Percentiles rank a stretch among this genome's conserved stretches.
These are phyloP conservation scores for Trichocomaceae sp. DNA, from an alignment of 2,329 filamentous ascomycete species.

Conservation along the genomic window DNA sequence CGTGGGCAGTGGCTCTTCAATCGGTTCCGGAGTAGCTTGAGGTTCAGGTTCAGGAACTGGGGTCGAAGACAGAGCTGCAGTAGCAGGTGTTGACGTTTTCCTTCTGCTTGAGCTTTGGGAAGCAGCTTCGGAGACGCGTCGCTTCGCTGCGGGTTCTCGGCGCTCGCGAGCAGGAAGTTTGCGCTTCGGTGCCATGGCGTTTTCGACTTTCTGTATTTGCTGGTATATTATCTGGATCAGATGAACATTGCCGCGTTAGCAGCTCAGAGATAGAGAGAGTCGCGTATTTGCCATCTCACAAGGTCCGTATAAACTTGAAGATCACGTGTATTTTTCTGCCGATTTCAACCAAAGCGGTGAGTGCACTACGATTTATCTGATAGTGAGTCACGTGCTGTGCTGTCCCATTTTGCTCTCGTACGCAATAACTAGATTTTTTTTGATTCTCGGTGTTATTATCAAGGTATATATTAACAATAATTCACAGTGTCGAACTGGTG, in stretches of 20 bases:
- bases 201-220: neutral
- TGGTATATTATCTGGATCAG: neutral
- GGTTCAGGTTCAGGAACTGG: slow-evolving; percentile 24
- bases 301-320: neutral
- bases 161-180: slow-evolving; percentile 38
- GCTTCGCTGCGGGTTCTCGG: slow-evolving; percentile 39
- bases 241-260: neutral
- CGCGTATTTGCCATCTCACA: neutral
- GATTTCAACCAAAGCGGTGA: neutral
- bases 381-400: too few species aligned
- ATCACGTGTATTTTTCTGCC: neutral
- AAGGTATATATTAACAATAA: too few species aligned
- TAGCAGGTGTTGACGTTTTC: slow-evolving; percentile 21
- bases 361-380: neutral
- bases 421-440: too few species aligned
- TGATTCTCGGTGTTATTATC: too few species aligned
- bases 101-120: slow-evolving; percentile 26
- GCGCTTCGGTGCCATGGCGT: slow-evolving; percentile 38
- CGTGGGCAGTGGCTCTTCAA: slow-evolving; percentile 43
- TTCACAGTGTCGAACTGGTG: too few species aligned
- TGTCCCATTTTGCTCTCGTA: too few species aligned
- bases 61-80: slow-evolving; percentile 24
- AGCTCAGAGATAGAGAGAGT: neutral
- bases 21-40: slow-evolving; percentile 23
- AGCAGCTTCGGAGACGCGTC: slow-evolving; percentile 36